These are phyloP conservation scores for Andrographis paniculata DNA, from an alignment of 305 asterid species.

Conservation along the genomic window DNA sequence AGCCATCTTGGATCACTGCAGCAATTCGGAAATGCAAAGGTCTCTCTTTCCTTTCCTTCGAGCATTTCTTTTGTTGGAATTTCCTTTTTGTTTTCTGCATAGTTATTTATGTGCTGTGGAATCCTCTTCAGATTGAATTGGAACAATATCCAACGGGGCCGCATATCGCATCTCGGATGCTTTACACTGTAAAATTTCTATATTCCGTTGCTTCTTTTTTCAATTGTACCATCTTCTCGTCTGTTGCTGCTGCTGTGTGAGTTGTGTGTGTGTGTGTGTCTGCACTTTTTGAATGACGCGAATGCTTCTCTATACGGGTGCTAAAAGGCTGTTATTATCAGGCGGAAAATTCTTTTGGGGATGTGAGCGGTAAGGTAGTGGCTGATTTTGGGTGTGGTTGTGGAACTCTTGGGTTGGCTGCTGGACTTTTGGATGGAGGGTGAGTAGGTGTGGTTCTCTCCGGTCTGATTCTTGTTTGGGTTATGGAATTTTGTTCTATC, in stretches of 20 bases:
- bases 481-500: neutral
- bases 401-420: conserved; percentile 89
- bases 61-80: neutral
- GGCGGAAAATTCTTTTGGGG: conserved; percentile 92
- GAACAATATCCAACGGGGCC: conserved; percentile 96
- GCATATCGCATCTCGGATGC: conserved; percentile 90
- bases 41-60: conserved; percentile 6
- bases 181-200: conserved; percentile 49
- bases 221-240: too few species aligned
- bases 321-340: conserved; percentile 20
- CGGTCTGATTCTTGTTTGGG: neutral
- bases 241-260: conserved; percentile 13
- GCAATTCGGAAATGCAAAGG: conserved; percentile 70
- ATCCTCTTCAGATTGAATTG: conserved; percentile 57
- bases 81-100: neutral
- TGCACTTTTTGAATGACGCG: neutral
- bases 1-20: conserved; percentile 55
- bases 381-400: conserved; percentile 99
- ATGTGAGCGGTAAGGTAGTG: conserved; percentile 72
- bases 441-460: conserved; percentile 23
- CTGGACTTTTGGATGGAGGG: conserved; percentile 88
- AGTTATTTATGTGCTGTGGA: neutral
- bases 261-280: neutral
- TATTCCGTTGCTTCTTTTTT: conserved; percentile 10
- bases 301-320: neutral